phyloP scores from a whole-genome alignment of 2,329 filamentous ascomycete species.

The Alternaria sp. region DNA sequence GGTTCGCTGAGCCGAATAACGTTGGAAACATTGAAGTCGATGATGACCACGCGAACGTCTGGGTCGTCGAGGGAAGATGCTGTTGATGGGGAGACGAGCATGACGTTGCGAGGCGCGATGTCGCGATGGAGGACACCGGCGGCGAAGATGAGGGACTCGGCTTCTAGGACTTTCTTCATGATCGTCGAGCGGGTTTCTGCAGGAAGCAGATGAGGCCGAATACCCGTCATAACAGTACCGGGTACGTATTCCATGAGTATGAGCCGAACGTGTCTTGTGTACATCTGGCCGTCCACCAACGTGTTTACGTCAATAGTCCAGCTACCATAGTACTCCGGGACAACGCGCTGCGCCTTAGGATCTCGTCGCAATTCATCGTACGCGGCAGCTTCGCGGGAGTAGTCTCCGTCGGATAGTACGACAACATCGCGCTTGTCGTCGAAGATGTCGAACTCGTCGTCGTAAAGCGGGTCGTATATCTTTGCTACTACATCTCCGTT shows the following conservation, averaged over 20 bases:
- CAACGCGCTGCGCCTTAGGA: not conserved
- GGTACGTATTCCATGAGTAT: conserved; percentile 2
- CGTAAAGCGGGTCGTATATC: conserved; percentile 14
- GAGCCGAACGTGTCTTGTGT: conserved; percentile 5
- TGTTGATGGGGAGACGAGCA: not conserved
- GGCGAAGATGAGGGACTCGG: conserved; percentile 2
- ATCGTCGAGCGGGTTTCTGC: not conserved
- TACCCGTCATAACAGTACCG: not conserved
- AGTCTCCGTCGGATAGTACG: conserved; percentile 3
- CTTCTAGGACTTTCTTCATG: not conserved
- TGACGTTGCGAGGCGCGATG: conserved; percentile 12
- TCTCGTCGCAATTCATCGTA: not conserved
- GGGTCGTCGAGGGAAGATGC: not conserved
- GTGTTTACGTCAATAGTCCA: conserved; percentile 4
- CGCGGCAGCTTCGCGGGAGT: conserved; percentile 2
- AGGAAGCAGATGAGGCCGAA: not conserved
- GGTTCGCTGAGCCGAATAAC: not conserved
- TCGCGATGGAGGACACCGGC: conserved; percentile 9
- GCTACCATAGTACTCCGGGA: not conserved
- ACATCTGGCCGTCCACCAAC: not conserved
- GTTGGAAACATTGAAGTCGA: conserved; percentile 5
- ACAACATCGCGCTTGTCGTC: conserved; percentile 3
- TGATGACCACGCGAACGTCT: not conserved
- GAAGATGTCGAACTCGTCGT: not conserved
- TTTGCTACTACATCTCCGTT: conserved; percentile 5